These are phyloP conservation scores for Amanita rimosa DNA, from an alignment of 768 basidiomycete genomes.

Conservation along the genomic window DNA sequence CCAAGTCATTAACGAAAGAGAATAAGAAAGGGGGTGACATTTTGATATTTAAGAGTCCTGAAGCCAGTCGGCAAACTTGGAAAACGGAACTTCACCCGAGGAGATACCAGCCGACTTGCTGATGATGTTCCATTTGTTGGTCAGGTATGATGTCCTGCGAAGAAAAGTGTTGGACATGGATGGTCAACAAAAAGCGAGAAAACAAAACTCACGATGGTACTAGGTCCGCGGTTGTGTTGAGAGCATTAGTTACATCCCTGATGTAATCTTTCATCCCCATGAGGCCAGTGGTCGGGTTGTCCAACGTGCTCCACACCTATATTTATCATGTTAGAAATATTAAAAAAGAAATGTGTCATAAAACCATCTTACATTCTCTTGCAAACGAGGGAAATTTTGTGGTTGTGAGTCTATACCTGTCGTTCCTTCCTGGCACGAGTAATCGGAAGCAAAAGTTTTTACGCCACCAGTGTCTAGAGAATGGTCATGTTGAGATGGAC, in stretches of 20 bases:
- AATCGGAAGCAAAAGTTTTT: not conserved
- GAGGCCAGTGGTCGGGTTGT: not conserved
- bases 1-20: not conserved
- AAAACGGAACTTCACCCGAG: conserved; percentile 3
- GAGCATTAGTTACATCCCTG: conserved; percentile 1
- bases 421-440: not conserved
- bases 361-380: not conserved
- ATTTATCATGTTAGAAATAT: not conserved
- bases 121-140: conserved; percentile 6
- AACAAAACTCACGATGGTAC: conserved; percentile 8
- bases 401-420: not conserved
- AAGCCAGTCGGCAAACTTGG: conserved; percentile 8
- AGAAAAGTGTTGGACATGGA: not conserved
- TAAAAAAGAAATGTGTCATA: not conserved
- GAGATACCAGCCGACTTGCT: conserved; percentile 4
- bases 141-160: conserved; percentile 3
- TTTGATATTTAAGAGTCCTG: conserved; percentile 2
- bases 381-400: not conserved
- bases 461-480: not conserved
- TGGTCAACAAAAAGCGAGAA: not conserved
- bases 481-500: not conserved
- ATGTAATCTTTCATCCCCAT: conserved; percentile 6
- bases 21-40: too few relatives aligned
- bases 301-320: not conserved
- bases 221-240: not conserved